Base-by-base conservation (phyloP, 1,139 yeast species). In the Pichia cactophila region DNA sequence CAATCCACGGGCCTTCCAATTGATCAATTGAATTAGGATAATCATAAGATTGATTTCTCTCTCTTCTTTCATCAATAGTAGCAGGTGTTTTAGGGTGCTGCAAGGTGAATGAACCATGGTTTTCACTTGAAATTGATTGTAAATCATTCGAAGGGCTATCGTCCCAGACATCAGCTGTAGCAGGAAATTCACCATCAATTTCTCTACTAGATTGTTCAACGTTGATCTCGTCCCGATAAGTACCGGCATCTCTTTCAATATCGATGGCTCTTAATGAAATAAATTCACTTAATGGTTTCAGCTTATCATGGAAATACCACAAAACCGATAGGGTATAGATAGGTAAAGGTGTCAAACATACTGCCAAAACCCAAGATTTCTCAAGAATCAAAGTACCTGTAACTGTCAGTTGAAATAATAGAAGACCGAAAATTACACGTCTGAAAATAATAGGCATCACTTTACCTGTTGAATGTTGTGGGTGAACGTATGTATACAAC, bases 391-490 rank as follows among this genome's bases (percentile, higher is more conserved):
- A 70, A 0, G 95, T 83, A 2, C 97, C 97, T 2, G 90, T 89
- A 88, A 89, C 88, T 16, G 96, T 87, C 50, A 90, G 67, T 61
- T 92, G 97, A 63, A 92, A 86, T 12, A 87, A 66, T 17, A 83
- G 65, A 41, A 86, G 65, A 0, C 95, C 95, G 44, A 85, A 65
- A 47, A 83, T 77, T 4, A 86, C 75, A 55, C 96, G 71, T 55
- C 94, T 74, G 64, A 82, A 81, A 4, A 87, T 83, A 52, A 86
- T 69, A 1, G 94, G 90, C 95, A 95, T 86, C 0, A 86, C 90
- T 59, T 83, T 82, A 4, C 95, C 96, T 0, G 95, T 87, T 0
- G 94, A 84, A 64, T 87, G 96, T 45, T 88, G 95, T 5, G 92
- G 86, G 62, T 87, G 95, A 36, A 86, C 87, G 70, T 83, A 81